Evolutionary conservation across 441 rosid genomes (phyloP), one percentile per base, ranked within the genome.

Genomic region (Pelargonium australe): DNA sequence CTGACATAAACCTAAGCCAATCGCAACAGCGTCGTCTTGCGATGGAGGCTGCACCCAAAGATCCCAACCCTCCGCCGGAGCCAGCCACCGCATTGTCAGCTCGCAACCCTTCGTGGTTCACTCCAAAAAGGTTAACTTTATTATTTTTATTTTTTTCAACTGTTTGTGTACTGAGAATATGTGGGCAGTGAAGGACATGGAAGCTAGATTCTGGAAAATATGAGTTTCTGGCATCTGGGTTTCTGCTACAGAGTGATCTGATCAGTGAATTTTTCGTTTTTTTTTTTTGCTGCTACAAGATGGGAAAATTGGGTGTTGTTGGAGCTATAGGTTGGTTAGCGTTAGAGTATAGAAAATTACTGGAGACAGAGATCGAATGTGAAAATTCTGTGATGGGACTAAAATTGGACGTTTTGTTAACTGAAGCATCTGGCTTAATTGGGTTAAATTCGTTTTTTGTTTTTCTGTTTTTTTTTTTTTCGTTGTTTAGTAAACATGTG

Each of bases 21-120:
- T 58, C 63, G 63, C 11, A 58, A 28, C 63, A 58, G 31, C 23
- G 63, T 31, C 63, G 63, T 60, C 63, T 20, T 23, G 63, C 63
- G 63, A 60, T 60, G 63, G 63, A 60, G 14, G 14, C 37, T 20
- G 63, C 41, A 6, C 0, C 41, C 41, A 37, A 37, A 37, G 41
- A 37, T 6, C 41, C 41, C 41, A 37, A 5, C 41, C 41, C 63
- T 20, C 63, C 63, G 63, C 17, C 58, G 58, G 8, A 16, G 58
- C 17, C 17, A 5, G 2, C 58, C 19, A 31, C 31, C 7, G 37
- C 34, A 60, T 60, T 60, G 63, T 13, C 66, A 34, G 43, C 66
- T 63, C 17, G n/a, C 16, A 63, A 34, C 4, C 45, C 44, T 34
- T 63, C 66, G 4, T 63, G 66, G 66, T 63, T 63, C 45, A 63